These are phyloP conservation scores for Prinsepia uniflora DNA, from an alignment of 306 rosid genomes.

Conservation along the genomic window DNA sequence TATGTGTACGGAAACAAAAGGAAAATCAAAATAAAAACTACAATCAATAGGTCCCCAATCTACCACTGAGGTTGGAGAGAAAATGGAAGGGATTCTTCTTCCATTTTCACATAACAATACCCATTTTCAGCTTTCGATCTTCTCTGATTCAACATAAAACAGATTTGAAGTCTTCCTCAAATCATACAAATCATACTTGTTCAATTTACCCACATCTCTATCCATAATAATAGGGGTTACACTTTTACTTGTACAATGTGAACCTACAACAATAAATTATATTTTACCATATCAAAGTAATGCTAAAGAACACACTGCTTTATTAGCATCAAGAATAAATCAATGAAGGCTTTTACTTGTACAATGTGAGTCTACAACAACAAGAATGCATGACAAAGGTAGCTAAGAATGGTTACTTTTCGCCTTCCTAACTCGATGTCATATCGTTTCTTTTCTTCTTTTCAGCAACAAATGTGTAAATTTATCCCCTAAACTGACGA, in stretches of 20 bases:
- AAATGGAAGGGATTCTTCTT: no score
- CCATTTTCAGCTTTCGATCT: conserved; percentile 70
- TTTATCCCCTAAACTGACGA: conserved; percentile 14
- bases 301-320: neutral
- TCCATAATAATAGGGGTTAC: conserved; percentile 61
- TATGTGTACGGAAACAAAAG: neutral
- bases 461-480: conserved; percentile 2
- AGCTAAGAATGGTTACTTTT: neutral
- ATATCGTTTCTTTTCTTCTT: neutral
- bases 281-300: neutral
- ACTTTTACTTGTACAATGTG: no score
- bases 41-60: neutral
- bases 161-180: conserved; percentile 87
- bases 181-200: conserved; percentile 96
- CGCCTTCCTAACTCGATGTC: neutral
- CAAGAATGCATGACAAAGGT: neutral
- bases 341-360: neutral
- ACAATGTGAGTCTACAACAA: neutral
- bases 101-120: conserved; percentile 63
- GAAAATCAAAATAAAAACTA: no score
- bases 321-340: neutral
- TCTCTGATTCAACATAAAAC: conserved; percentile 69
- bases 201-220: conserved; percentile 64
- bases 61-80: no score
- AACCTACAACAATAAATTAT: no score